A percentile compares a stretch with the other conserved stretches of the same genome.
phyloP scores from a whole-genome alignment of 164 flowering plant genomes.

The Litsea cubeba region DNA sequence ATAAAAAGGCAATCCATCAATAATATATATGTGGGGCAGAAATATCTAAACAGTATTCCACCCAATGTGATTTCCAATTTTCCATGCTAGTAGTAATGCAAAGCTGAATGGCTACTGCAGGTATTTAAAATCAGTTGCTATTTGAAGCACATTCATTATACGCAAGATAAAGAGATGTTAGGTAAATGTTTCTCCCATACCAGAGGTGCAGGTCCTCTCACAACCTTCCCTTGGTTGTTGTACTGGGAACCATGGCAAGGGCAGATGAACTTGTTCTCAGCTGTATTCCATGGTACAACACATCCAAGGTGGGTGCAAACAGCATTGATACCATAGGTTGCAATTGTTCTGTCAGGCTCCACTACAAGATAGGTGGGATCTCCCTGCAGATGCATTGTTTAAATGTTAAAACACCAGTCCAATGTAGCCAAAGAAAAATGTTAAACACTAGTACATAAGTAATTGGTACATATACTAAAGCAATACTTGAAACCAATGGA shows the following conservation, averaged over 20 bases:
- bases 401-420: neutral
- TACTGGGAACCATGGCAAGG: conserved; percentile 98
- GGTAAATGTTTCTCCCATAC: conserved; percentile 33
- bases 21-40: neutral
- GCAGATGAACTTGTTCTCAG: conserved; percentile 85
- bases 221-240: conserved; percentile 86
- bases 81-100: neutral
- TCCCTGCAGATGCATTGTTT: conserved; percentile 43
- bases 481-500: no score
- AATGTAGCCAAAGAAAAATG: no score
- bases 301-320: conserved; percentile 97
- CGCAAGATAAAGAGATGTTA: neutral
- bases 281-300: conserved; percentile 79
- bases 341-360: conserved; percentile 75
- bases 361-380: conserved; percentile 93
- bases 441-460: no score
- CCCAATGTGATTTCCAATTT: neutral
- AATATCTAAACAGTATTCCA: neutral
- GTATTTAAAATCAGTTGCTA: neutral
- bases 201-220: conserved; percentile 94
- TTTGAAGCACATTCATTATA: neutral
- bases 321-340: conserved; percentile 87
- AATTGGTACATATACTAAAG: no score
- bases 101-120: neutral
- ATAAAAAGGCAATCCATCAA: neutral